Base-by-base conservation (phyloP, 2,329 filamentous ascomycete genomes). In the Diaporthe citrichinensis region DNA sequence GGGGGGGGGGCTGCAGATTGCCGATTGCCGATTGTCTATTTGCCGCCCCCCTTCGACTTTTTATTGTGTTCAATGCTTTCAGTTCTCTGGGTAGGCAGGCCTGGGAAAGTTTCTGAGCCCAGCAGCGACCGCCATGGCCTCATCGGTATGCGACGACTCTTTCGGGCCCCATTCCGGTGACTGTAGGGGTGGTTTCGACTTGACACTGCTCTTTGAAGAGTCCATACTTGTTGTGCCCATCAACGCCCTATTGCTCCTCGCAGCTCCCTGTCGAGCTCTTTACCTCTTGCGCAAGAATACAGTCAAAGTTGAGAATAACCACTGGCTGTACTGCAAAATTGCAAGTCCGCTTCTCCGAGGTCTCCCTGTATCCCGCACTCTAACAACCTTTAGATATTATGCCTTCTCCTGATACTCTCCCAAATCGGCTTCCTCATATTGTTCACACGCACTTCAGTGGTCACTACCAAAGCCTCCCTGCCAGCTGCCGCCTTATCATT, bases 111-210 rank as follows among this genome's bases (percentile, higher is more conserved):
- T 17, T 41, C n/a, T 44, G 59, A 28, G 7, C 7, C 3, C 39
- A 62, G 59, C n/a, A 44, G 39, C 36, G 59, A 28, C 39, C 36
- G 15, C 59, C 36, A 62, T 62, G 59, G 59, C 59, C 59, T 44
- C 59, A 28, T 61, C 58, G 23, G n/a, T 28, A 41, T 62, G 59
- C 59, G 59, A 62, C 59, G 59, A 62, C 39, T 28, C n/a, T 2
- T 44, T 62, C 59, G 59, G 59, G 20, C 59, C 59, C n/a, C 59
- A 62, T 44, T 12, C n/a, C 15, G 59, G 36, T 20, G 59, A 20
- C 59, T 62, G 59, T 62, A 44, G 59, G n/a, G 59, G 59, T 10
- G 59, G 59, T 23, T 62, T 62, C 39, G 59, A 62, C 59, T 41
- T 62, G 36, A 62, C 59, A 15, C 59, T 62, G 36, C 17, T 62